Conservation (phyloP, 768 basidiomycete genomes). For the Mycena alexandri region DNA sequence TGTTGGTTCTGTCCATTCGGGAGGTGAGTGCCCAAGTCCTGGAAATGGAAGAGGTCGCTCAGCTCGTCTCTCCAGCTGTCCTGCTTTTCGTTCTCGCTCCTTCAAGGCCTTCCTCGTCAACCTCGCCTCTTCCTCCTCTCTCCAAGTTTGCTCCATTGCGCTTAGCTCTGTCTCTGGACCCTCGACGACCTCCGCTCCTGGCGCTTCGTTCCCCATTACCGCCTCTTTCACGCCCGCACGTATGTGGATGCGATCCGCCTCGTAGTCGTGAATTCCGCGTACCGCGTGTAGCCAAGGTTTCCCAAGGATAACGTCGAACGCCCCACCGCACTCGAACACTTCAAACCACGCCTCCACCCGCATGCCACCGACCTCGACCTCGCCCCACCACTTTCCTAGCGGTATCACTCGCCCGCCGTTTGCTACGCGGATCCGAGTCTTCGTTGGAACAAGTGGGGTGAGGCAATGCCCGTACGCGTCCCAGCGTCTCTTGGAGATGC, state of each 20-base stretch:
- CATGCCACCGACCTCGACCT: slow-evolving; percentile 18
- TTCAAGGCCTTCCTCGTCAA: background rate
- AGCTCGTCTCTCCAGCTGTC: slow-evolving; percentile 25
- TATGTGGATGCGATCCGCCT: slow-evolving; percentile 19
- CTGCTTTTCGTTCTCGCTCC: slow-evolving; percentile 1
- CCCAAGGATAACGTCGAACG: slow-evolving; percentile 26
- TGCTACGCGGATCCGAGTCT: slow-evolving; percentile 9
- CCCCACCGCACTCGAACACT: slow-evolving; percentile 14
- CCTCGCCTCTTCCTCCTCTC: slow-evolving; percentile 20
- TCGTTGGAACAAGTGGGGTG: background rate
- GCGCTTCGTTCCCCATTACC: slow-evolving; percentile 18
- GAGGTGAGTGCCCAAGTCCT: slow-evolving; percentile 28
- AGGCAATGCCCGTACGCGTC: slow-evolving; percentile 21
- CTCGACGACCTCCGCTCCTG: too few relatives aligned
- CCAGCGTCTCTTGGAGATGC: slow-evolving; percentile 24
- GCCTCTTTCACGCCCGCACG: background rate
- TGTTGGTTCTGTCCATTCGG: background rate
- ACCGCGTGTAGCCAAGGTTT: slow-evolving; percentile 30
- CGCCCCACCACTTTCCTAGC: slow-evolving; percentile 22
- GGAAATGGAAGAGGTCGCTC: slow-evolving; percentile 27
- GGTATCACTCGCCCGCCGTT: slow-evolving; percentile 12
- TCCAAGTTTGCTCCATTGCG: background rate
- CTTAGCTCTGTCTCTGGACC: background rate
- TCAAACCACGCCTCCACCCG: slow-evolving; percentile 13
- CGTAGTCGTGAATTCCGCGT: slow-evolving; percentile 21